Percentiles rank a stretch among this genome's conserved stretches.
Evolutionary conservation across 2,329 filamentous ascomycete species (phyloP).

Genomic region (Fusarium pseudograminearum): DNA sequence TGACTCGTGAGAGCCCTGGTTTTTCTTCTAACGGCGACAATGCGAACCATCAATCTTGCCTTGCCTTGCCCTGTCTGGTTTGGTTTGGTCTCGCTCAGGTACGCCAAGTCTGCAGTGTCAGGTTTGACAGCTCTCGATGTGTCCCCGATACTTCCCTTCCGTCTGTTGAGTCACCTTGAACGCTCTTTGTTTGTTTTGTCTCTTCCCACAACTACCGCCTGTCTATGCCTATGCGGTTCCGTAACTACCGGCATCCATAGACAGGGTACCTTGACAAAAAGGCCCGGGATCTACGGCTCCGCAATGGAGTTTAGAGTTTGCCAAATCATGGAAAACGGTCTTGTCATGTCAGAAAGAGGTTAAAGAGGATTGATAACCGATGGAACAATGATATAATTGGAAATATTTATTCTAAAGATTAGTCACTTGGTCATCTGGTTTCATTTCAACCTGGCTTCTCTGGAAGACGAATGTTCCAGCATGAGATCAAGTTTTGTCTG

Average conservation of each 20-base stretch:
- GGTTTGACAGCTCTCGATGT: conserved; percentile 22
- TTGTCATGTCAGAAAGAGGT: background rate
- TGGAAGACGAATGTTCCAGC: background rate
- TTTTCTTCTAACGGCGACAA: background rate
- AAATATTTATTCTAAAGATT: background rate
- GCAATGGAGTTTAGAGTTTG: conserved; percentile 27
- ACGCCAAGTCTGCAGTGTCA: conserved; percentile 27
- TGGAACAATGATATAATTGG: conserved; percentile 1
- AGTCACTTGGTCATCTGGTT: background rate
- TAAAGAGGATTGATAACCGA: background rate
- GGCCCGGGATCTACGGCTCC: conserved; percentile 15
- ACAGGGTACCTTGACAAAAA: background rate
- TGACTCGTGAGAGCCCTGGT: conserved; percentile 1
- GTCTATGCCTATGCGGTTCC: conserved; percentile 10
- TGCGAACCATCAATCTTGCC: background rate
- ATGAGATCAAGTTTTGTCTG: background rate
- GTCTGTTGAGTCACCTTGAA: background rate
- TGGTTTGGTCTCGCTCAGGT: conserved; percentile 3
- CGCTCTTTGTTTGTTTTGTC: background rate
- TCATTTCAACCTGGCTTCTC: background rate
- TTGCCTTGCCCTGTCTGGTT: background rate
- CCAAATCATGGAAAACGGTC: conserved; percentile 23
- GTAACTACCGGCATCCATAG: background rate
- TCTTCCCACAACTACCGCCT: background rate
- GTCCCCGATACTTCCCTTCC: conserved; percentile 14